phyloP scores from a whole-genome alignment of 331 rosid genomes.

The Cydonia oblonga region DNA sequence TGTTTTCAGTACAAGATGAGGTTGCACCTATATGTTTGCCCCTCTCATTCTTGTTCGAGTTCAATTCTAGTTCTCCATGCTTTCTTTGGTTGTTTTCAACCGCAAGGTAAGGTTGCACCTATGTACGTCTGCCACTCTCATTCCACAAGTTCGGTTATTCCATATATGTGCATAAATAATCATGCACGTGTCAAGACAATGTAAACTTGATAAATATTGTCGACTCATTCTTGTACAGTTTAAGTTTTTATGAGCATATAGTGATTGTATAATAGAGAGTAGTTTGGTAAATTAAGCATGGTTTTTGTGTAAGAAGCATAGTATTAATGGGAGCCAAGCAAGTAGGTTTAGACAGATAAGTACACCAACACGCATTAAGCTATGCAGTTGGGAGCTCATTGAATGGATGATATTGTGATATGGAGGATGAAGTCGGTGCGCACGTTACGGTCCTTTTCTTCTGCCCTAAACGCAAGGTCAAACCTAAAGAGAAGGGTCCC shows the following conservation, averaged over 20 bases:
- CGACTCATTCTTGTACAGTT: too few species aligned
- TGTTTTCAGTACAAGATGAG: too few species aligned
- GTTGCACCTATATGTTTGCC: too few species aligned
- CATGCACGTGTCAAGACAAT: fast-evolving
- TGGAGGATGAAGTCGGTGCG: slow-evolving; percentile 5
- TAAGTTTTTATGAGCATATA: not conserved
- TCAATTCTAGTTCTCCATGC: too few species aligned
- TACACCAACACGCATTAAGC: not conserved
- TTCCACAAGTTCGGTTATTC: not conserved
- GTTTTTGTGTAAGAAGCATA: slow-evolving; percentile 1
- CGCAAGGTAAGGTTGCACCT: too few species aligned
- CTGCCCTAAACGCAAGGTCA: not conserved
- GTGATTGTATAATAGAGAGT: not conserved
- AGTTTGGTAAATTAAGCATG: not conserved
- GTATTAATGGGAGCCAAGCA: slow-evolving; percentile 32
- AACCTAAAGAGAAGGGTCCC: slow-evolving; percentile 8
- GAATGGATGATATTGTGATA: slow-evolving; percentile 26
- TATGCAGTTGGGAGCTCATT: slow-evolving; percentile 47
- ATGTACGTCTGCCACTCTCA: not conserved
- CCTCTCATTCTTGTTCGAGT: too few species aligned
- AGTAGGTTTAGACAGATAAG: slow-evolving; percentile 46
- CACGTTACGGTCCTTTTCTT: slow-evolving; percentile 36
- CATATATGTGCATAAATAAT: not conserved
- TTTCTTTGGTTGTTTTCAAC: too few species aligned
- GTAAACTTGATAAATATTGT: too few species aligned